Base-by-base conservation (phyloP, 331 rosid species). In the Malus hybrid region DNA sequence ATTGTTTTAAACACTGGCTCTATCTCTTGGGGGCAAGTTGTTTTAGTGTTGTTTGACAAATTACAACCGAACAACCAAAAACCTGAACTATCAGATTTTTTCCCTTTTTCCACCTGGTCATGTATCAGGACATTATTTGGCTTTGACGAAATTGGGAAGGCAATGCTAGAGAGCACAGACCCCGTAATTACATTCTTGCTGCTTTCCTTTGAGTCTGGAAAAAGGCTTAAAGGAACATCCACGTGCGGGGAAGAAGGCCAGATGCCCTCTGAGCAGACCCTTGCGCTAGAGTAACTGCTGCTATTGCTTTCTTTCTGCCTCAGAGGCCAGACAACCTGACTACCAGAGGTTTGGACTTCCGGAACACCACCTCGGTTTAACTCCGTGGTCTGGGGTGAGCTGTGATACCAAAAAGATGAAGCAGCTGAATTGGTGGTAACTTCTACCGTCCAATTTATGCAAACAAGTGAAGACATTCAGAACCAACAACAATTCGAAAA, bases 41-140 rank as follows among this genome's bases (percentile, higher is more conserved):
- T 36, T 34, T 58, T 60, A 24, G 79, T 68, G 74, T 78, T 87
- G 46, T 76, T 80, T 6, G 71, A 75, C 86, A 93, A 79, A 81
- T 89, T 84, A 19, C 87, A 86, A 7, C 98, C 98, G 39, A 93
- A 93, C 78, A 93, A 55, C 82, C 96, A 66, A 71, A 85, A 88
- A 44, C 86, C 89, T 20, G 75, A 70, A 48, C 87, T 20, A 32
- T 82, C 85, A 5, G 82, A 34, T 60, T 82, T 89, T 24, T 62
- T 80, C 66, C 42, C 80, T 36, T 87, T 83, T 73, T 85, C 90
- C 44, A 55, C 68, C 30, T 67, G 83, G 18, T 79, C 84, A n/a
- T 71, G 50, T 10, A 71, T 66, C 8, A 28, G 70, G 46, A 76
- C 78, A 46, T 81, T 76, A 12, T 65, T 79, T 67, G 86, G 78